Evolutionary conservation across 75 land plant genomes (phyloP), one percentile per base, ranked within the genome.

Genomic region (Selaginella moellendorffii): DNA sequence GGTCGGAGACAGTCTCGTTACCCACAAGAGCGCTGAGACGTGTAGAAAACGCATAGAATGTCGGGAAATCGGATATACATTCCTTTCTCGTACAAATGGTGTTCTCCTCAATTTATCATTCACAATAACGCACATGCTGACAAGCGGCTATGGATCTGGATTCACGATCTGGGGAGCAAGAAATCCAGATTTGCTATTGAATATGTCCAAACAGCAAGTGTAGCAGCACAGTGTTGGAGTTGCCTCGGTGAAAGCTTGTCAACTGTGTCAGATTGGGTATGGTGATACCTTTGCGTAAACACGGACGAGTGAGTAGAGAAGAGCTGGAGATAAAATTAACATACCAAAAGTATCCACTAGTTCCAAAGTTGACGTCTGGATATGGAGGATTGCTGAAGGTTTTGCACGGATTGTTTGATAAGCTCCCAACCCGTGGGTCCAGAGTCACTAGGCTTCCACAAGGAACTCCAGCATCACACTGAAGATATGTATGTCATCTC

Each of bases 201-300:
- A 28, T 69, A 74, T 22, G 65, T 54, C 67, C 72, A 74, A 17
- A 74, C 76, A 19, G 67, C 64, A n/a, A 74, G 76, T 20, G 76
- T 54, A 25, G 76, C 76, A 24, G 76, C 76, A 30, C 72, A 63
- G 8, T 59, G 73, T 52, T 74, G 76, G 54, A 74, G 62, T 46
- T 74, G 72, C 1, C 69, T 29, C 17, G 76, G 73, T n/a, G 72
- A 69, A 10, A 74, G 76, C 67, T 74, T 74, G 54, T 74, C 76
- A 21, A 74, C 54, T 29, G 76, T 74, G 31, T 74, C 76, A 9
- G 76, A 72, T 52, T 42, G 67, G n/a, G 76, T 74, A 29, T 74
- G 76, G 28, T 74, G 76, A 58, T 74, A 74, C 76, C 76, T 74
- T 65, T 30, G n/a, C 61, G 25, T 20, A 20, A 59, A 54, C 62